Conservation (phyloP, 116 monocot species). For the Trichopus zeylanicus region DNA sequence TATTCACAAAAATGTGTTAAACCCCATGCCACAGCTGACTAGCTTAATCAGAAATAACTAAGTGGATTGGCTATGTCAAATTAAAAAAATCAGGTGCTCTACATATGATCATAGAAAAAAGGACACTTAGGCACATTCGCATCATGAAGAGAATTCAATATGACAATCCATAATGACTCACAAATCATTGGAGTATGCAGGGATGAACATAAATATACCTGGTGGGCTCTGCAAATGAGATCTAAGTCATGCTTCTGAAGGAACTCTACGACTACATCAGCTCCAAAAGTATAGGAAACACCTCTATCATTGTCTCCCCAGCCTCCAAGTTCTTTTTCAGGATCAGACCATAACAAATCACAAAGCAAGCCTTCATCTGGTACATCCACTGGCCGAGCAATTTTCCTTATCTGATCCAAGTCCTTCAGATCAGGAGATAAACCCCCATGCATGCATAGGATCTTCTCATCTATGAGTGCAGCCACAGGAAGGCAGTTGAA, state of each 20-base stretch:
- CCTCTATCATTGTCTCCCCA: neutral
- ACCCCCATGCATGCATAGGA: slow-evolving; percentile 1
- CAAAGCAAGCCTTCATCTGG: neutral
- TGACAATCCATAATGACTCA: neutral
- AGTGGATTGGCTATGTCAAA: no score
- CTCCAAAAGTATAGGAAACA: neutral
- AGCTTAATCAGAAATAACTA: no score
- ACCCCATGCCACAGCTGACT: no score
- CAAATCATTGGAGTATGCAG: neutral
- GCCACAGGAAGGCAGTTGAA: neutral
- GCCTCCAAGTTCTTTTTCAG: neutral
- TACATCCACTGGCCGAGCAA: neutral
- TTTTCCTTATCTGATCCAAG: neutral
- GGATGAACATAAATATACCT: neutral
- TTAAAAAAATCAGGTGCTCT: no score
- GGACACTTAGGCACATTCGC: no score
- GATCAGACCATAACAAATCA: slow-evolving; percentile 1
- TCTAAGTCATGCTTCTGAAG: slow-evolving; percentile 1
- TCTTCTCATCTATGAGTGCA: neutral
- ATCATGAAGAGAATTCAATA: no score
- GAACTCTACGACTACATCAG: neutral
- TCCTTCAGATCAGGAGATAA: neutral
- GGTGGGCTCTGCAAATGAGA: slow-evolving; percentile 1
- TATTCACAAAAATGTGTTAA: no score
- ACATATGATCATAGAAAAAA: no score